These are phyloP conservation scores for Volvox carteri DNA, from an alignment of 163 green algal genomes.

Conservation along the genomic window DNA sequence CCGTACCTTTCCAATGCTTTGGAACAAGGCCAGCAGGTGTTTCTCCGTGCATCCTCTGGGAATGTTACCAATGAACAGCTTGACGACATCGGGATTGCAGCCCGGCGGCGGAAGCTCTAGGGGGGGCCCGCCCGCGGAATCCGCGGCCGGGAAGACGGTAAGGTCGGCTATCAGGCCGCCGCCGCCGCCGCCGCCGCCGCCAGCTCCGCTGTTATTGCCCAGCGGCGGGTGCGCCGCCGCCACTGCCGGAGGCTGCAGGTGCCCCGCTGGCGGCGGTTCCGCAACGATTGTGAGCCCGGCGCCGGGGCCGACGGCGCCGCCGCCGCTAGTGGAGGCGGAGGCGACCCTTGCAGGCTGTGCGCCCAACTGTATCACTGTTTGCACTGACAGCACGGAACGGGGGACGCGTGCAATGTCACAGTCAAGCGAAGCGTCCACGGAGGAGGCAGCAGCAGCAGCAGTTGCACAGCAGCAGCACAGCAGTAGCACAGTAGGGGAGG, in stretches of 20 bases:
- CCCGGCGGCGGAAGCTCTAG: constrained; percentile 68
- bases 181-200: neutral
- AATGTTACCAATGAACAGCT: constrained; percentile 83
- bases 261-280: no score
- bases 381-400: no score
- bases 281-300: neutral
- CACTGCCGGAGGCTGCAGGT: neutral
- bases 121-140: neutral
- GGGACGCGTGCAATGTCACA: no score
- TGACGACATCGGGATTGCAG: constrained; percentile 75
- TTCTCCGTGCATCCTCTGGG: constrained; percentile 79
- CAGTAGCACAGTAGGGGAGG: no score
- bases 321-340: no score
- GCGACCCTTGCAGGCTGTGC: no score
- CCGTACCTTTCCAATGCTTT: constrained; percentile 69
- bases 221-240: neutral
- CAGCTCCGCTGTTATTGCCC: neutral
- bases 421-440: no score
- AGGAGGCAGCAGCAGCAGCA: no score
- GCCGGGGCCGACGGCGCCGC: no score
- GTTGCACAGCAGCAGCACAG: no score
- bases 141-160: neutral
- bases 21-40: constrained; percentile 73
- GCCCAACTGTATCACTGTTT: no score
- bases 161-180: neutral